Evolutionary conservation across 306 rosid species (phyloP), one percentile per base, ranked within the genome.

Genomic region (Dalbergia cultrata): DNA sequence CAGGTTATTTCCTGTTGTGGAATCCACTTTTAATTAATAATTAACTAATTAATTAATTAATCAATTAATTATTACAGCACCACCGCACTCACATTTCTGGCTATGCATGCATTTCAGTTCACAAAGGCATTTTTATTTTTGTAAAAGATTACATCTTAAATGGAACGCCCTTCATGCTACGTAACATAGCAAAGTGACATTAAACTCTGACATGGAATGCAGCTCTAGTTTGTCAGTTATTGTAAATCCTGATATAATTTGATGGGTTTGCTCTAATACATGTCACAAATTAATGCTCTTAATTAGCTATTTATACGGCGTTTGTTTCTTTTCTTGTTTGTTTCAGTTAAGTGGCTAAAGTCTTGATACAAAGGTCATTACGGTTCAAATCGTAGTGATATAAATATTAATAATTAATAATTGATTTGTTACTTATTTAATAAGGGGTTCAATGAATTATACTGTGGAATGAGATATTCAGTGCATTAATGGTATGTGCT

Each of bases 391-490:
- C 6, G 64, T 58, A 22, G 16, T 21, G 35, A 21, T 9, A 58
- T 37, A 19, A 14, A 3, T 49, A 12, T 12, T 14, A 49, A 57
- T 17, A 19, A 49, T 49, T 57, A 57, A 18, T 7, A 26, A 26
- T 26, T 26, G 31, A 26, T 26, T 57, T 17, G 31, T 57, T 19
- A 19, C 19, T 19, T 57, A 18, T 26, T 26, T 26, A 9, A 17
- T 17, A 49, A 70, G 26, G 4, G 22, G 56, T 77, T 77, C 81
- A 67, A 66, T 66, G 47, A 16, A 77, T 67, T 77, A 66, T 60
- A 12, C 35, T 21, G 44, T 65, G 56, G 66, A 64, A 52, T 35
- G 37, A 37, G 53, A 49, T 21, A 11, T 43, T 59, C 58, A 22
- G 22, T 43, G 58, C 53, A 52, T n/a, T 34, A 50, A 4, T 34